Evolutionary conservation across 352 stramenopile genomes (phyloP).

Genomic region (Pythium coloratum): DNA sequence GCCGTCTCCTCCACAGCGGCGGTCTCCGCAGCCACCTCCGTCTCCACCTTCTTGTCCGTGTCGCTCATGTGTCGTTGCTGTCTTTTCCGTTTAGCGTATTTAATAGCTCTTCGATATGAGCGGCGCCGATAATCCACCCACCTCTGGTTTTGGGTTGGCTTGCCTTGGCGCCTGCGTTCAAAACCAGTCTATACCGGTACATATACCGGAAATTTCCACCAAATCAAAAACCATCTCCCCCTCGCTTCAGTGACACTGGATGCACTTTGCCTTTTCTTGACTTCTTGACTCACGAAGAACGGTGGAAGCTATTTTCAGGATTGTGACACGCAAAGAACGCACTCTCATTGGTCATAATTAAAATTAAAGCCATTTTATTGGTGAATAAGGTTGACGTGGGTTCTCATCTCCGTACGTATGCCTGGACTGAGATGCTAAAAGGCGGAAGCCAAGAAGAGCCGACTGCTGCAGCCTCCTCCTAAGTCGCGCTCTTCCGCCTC

Average conservation of each 20-base stretch:
- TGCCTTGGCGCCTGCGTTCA: not conserved
- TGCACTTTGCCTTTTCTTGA: not conserved
- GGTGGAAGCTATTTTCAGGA: conserved; percentile 8
- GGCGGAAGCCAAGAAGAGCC: conserved; percentile 4
- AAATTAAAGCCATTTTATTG: conserved; percentile 2
- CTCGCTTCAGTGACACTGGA: not conserved
- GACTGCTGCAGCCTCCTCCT: not conserved
- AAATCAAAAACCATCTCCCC: not conserved
- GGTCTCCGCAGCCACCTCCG: conserved; percentile 5
- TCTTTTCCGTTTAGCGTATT: not conserved
- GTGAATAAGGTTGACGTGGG: conserved; percentile 10
- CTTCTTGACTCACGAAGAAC: conserved; percentile 2
- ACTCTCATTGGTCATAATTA: conserved; percentile 15
- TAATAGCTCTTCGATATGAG: not conserved
- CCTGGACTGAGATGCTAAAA: not conserved
- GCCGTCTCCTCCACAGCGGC: conserved; percentile 10
- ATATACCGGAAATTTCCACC: not conserved
- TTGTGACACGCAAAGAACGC: not conserved
- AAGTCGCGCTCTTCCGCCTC: not conserved
- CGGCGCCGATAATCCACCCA: conserved; percentile 22
- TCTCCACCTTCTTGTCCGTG: conserved; percentile 23
- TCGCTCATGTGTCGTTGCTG: conserved; percentile 29
- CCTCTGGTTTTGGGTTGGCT: not conserved
- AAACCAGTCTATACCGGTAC: not conserved
- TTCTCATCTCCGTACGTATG: conserved; percentile 15